Conservation (phyloP, 768 basidiomycete species). For the Dentipellis sp. region DNA sequence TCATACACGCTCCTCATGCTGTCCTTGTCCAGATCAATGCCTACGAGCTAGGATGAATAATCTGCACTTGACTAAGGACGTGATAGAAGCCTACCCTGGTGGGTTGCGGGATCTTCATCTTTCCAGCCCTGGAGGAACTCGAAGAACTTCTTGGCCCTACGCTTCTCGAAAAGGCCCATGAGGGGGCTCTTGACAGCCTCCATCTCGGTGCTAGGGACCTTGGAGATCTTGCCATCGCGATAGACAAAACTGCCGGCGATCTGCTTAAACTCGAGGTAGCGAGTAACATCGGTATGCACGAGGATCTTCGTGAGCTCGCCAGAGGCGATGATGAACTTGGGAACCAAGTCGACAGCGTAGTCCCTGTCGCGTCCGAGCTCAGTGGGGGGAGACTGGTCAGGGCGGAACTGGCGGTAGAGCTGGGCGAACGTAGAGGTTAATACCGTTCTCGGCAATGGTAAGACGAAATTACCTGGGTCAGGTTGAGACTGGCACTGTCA, state of each 20-base stretch:
- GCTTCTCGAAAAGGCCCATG: constrained; percentile 99
- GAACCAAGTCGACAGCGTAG: constrained; percentile 95
- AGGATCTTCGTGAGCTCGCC: constrained; percentile 97
- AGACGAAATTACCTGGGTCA: constrained; percentile 71
- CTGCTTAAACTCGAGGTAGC: constrained; percentile 99
- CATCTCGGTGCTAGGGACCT: constrained; percentile 95
- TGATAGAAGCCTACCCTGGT: constrained; percentile 59
- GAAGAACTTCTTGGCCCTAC: constrained; percentile 97
- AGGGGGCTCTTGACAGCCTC: constrained; percentile 92
- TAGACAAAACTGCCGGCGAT: constrained; percentile 98
- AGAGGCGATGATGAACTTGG: constrained; percentile 98
- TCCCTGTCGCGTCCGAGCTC: constrained; percentile 95
- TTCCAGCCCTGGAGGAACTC: constrained; percentile 93
- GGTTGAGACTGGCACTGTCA: constrained; percentile 92
- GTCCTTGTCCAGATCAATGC: constrained; percentile 80
- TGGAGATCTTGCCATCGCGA: constrained; percentile 92
- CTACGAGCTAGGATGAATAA: constrained; percentile 27
- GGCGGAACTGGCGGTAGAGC: constrained; percentile 95
- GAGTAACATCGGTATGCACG: constrained; percentile 96
- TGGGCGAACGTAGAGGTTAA: constrained; percentile 21
- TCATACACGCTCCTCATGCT: constrained; percentile 93
- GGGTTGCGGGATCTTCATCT: constrained; percentile 91
- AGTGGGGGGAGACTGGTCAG: constrained; percentile 61
- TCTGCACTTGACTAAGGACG: background rate
- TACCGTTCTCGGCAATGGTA: no score